A percentile compares a stretch with the other conserved stretches of the same genome.
Conservation (phyloP, 2,329 filamentous ascomycete genomes). For the Neocatenulostroma microsporum region DNA sequence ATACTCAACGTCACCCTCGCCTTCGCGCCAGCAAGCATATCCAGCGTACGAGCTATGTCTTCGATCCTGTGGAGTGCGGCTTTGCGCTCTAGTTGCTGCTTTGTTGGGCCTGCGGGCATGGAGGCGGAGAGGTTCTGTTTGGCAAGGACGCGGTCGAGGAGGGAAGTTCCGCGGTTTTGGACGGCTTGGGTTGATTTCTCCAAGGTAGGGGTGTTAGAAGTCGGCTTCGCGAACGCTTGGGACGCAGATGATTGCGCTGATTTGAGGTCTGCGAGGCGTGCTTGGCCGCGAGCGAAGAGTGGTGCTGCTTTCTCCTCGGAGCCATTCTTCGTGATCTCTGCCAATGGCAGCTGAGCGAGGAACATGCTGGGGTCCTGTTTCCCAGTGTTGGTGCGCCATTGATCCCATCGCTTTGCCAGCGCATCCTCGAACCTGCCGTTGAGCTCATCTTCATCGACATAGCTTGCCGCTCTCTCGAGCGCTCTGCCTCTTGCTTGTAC, state of each 20-base stretch:
- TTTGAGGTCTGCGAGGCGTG: conserved; percentile 61
- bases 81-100: conserved; percentile 37
- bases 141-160: conserved; percentile 45
- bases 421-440: conserved; percentile 45
- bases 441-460: conserved; percentile 31
- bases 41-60: conserved; percentile 38
- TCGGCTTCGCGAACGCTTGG: conserved; percentile 4
- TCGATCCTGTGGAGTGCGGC: conserved; percentile 42
- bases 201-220: background rate
- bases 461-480: conserved; percentile 17
- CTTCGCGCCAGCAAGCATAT: conserved; percentile 32
- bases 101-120: conserved; percentile 33
- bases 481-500: conserved; percentile 13
- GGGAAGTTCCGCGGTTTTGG: conserved; percentile 34
- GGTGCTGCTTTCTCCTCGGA: conserved; percentile 47
- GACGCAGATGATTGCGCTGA: conserved; percentile 36
- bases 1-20: conserved; percentile 39
- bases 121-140: conserved; percentile 38
- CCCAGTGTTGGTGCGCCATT: conserved; percentile 31
- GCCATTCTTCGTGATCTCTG: conserved; percentile 45
- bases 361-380: conserved; percentile 44
- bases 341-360: conserved; percentile 50
- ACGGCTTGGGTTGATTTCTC: conserved; percentile 26
- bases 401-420: conserved; percentile 40
- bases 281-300: conserved; percentile 58